phyloP scores from a whole-genome alignment of 306 rosid species.

The Pterocarpus macrocarpus region DNA sequence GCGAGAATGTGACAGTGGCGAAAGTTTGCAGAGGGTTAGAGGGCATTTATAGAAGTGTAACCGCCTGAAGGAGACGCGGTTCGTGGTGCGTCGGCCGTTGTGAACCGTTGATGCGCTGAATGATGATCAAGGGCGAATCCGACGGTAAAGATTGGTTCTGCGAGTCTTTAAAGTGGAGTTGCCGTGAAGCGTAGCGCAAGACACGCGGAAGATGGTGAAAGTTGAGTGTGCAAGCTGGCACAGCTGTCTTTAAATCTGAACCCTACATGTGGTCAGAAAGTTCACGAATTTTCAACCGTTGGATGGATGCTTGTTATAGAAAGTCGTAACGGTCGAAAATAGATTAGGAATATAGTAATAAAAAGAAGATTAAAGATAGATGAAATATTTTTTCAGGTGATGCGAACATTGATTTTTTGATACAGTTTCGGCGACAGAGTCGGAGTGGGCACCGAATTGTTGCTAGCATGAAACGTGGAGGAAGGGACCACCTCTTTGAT shows the following conservation, averaged over 20 bases:
- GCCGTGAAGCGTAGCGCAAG: slow-evolving; percentile 23
- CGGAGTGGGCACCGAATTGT: not conserved
- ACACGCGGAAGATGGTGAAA: slow-evolving; percentile 36
- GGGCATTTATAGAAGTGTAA: slow-evolving; percentile 45
- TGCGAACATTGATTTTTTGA: slow-evolving; percentile 5
- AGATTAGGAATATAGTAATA: not conserved
- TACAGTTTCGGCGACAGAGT: slow-evolving; percentile 20
- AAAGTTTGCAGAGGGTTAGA: not conserved
- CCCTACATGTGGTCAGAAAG: not conserved
- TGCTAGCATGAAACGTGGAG: not conserved
- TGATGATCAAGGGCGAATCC: not conserved
- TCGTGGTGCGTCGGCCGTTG: not conserved
- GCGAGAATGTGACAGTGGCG: not conserved
- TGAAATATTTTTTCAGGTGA: not conserved
- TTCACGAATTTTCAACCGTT: slow-evolving; percentile 8
- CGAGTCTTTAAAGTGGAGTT: slow-evolving; percentile 13
- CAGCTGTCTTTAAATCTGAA: slow-evolving; percentile 44
- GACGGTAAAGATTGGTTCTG: slow-evolving; percentile 31
- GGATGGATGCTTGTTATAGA: slow-evolving; percentile 11
- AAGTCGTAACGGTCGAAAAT: slow-evolving; percentile 57
- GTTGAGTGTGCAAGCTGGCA: slow-evolving; percentile 43
- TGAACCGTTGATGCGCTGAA: slow-evolving; percentile 34
- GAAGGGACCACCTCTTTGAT: slow-evolving; percentile 40
- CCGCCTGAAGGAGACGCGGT: slow-evolving; percentile 24
- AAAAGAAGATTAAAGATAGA: not conserved